These are phyloP conservation scores for Metschnikowia peoriensis DNA, from an alignment of 805 yeast species.

Conservation along the genomic window DNA sequence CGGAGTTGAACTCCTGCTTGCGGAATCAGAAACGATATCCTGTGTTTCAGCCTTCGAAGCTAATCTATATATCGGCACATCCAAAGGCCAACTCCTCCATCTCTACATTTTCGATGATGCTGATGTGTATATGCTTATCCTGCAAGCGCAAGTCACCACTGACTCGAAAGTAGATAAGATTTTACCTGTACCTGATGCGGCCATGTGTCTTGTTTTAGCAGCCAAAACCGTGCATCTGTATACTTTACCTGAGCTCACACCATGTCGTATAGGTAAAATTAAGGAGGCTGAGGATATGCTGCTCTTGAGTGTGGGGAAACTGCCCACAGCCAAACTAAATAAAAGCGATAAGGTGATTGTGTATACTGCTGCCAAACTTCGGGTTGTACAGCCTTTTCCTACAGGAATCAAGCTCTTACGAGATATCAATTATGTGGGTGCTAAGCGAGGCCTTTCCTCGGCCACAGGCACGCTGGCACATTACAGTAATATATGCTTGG, in stretches of 20 bases:
- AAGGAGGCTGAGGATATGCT: constrained; percentile 36
- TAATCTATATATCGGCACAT: constrained; percentile 39
- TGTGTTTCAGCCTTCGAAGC: constrained; percentile 24
- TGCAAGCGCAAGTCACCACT: constrained; percentile 20
- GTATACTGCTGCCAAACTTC: constrained; percentile 28
- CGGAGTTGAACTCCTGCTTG: constrained; percentile 10
- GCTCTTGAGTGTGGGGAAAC: constrained; percentile 18
- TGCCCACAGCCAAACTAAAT: constrained; percentile 4
- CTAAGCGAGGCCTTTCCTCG: constrained; percentile 28
- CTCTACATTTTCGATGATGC: constrained; percentile 41
- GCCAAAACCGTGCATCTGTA: constrained; percentile 27
- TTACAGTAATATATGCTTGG: constrained; percentile 30
- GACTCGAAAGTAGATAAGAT: constrained; percentile 22
- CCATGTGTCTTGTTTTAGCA: constrained; percentile 26
- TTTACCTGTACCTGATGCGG: constrained; percentile 25
- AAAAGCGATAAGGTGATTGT: constrained; percentile 29
- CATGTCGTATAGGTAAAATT: constrained; percentile 35
- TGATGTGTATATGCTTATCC: constrained; percentile 30
- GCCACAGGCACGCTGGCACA: constrained; percentile 26
- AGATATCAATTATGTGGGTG: constrained; percentile 32
- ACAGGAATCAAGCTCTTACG: constrained; percentile 31
- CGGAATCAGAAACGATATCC: constrained; percentile 13
- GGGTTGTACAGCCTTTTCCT: constrained; percentile 28
- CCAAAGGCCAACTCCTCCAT: constrained; percentile 36
- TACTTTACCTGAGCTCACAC: constrained; percentile 39